Conservation (phyloP, 208 protist species). For the Leishmania turanica region DNA sequence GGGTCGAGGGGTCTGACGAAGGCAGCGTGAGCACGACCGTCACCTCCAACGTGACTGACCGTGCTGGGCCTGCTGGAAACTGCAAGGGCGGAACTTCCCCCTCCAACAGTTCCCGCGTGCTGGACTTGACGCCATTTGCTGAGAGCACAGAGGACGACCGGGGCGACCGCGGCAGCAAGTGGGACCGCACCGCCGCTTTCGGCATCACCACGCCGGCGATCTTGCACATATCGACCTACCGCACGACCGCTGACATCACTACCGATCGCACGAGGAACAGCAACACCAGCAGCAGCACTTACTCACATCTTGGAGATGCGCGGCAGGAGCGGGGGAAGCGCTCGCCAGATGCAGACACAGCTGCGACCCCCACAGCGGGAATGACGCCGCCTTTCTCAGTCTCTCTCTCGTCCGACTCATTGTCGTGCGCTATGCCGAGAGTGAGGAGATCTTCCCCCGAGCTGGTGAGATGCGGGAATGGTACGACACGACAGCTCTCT, state of each 20-base stretch:
- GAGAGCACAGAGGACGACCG: conserved; percentile 6
- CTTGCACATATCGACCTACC: neutral
- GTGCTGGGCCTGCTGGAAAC: neutral
- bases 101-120: conserved; percentile 13
- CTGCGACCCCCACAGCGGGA: neutral
- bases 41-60: neutral
- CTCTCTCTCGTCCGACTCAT: neutral
- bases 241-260: neutral
- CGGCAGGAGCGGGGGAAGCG: neutral
- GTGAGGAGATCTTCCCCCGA: neutral
- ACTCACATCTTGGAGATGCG: neutral
- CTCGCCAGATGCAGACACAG: neutral
- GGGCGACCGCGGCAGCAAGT: neutral
- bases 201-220: neutral
- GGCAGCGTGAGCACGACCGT: neutral
- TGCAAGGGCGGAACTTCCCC: neutral
- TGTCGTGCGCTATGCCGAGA: neutral
- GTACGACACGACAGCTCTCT: neutral
- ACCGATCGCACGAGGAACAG: neutral
- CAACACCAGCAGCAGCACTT: neutral
- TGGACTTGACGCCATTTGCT: neutral
- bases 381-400: neutral
- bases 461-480: neutral
- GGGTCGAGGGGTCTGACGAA: neutral
- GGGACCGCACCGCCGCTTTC: neutral